Base-by-base conservation (phyloP, 306 rosid genomes). In the Lathyrus oleraceus region DNA sequence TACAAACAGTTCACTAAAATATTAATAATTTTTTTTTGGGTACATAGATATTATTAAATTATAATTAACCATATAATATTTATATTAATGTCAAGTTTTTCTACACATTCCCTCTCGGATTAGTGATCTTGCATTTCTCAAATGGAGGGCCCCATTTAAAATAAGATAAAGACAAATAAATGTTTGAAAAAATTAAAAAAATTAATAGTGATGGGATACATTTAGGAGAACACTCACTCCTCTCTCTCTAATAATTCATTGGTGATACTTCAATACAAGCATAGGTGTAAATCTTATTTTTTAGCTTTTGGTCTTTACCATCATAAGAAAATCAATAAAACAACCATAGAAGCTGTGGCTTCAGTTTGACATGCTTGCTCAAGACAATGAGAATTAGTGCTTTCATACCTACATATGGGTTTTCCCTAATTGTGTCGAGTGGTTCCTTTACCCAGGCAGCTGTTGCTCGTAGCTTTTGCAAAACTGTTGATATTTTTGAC, bases 401-500 rank as follows among this genome's bases (percentile, higher is more conserved):
- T 57, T 48, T 74, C 67, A 59, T 56, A 56, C 53, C 51, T 51
- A 20, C 72, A 42, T 17, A 14, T 17, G 61, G 71, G 27, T 21
- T 59, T 73, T 35, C 2, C 30, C 62, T 76, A 8, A 62, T 65
- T 39, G 45, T 66, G 53, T 75, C 67, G 40, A 67, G 42, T 42
- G 70, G 52, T 53, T 78, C 69, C 28, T 65, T 73, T 58, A 82
- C 66, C 51, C 87, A 90, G 98, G 88, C 87, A 53, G 96, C 96
- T 51, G 89, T 92, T 67, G 93, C 93, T 21, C 96, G 84, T 67
- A 84, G 87, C 85, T 86, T 89, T 45, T 79, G 88, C 81, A 92
- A 81, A 81, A 74, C 90, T 5, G 14, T 90, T 81, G 98, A 92
- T 75, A 70, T 92, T 76, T 92, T 82, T 86, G 98, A 92, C 85